Evolutionary conservation across 1,284 basidiomycete species (phyloP), one percentile per base, ranked within the genome.

Genomic region (Ceratobasidium sp.): DNA sequence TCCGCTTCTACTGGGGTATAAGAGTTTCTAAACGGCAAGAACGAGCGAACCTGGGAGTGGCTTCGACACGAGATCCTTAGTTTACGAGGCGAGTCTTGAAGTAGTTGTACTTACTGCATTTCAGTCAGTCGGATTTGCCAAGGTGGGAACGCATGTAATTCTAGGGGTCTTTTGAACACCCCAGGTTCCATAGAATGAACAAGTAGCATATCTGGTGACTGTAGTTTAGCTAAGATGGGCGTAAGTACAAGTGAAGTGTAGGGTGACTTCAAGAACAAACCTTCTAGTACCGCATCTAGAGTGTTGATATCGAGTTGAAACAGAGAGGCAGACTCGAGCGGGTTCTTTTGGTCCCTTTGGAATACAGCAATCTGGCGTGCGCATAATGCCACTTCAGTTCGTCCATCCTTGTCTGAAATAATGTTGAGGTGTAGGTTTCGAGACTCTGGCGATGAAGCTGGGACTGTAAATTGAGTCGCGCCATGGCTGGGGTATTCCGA

Each of bases 361-460:
- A 75, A 75, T 8, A 51, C 73, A 47, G 73, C 73, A 65, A 75
- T 64, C 37, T 75, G 73, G 13, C 73, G 73, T 33, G 73, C 73
- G n/a, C 73, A 75, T 33, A 75, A 56, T 33, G 73, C 73, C 5
- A 75, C 73, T 37, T 75, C 73, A n/a, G 73, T 75, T 17, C 73
- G 60, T 23, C 73, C 73, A 33, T 75, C 73, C 51, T 75, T 75
- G 73, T 75, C 73, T 15, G 73, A 75, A 54, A 75, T 75, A n/a
- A 75, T 39, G 26, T 75, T 65, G 35, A 75, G 23, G 23, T 63
- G 61, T 37, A 75, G 26, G 31, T 61, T 49, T 15, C 45, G 45
- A 26, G 11, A 37, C 23, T 64, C 61, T 26, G 47, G 23, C 8
- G 73, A 75, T 26, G 37, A n/a, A n/a, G 73, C 33, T 26, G 73